Base-by-base conservation (phyloP, 805 yeast genomes). In the Brettanomyces nanus region DNA sequence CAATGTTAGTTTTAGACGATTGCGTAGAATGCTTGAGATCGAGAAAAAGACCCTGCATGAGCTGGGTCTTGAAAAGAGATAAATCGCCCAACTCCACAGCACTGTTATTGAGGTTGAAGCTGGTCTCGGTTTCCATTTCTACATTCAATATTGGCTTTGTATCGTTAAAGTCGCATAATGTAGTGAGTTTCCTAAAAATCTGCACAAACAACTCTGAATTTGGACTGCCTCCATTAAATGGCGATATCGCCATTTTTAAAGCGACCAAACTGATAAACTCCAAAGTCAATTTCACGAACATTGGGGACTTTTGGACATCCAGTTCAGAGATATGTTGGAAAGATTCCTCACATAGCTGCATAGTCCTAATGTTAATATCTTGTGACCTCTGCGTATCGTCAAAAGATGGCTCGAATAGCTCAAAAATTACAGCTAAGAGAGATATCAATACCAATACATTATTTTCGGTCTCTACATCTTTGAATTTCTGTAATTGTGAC, bases 271-370 rank as follows among this genome's bases (percentile, higher is more conserved):
- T 35, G 5, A 47, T 35, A 34, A 53, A 48, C 37, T 54, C 58
- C 10, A 53, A 31, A n/a, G 43, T 38, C 6, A 50, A 42, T 35
- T 54, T 47, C 18, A 52, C 29, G 17, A 37, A 44, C 6, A 51
- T 40, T 11, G 61, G 59, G 2, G 45, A 40, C 25, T 38, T 31
- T 2, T 36, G 37, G 13, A 53, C 15, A 17, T 46, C 34, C 6
- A 44, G 18, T 15, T 31, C 25, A 3, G 36, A 17, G 4, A 46
- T 22, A 7, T 28, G 31, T 13, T 40, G 39, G 13, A 41, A 36
- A 6, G 41, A 18, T 18, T 34, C 31, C 17, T 27, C 22, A 33
- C 46, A 44, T 4, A 30, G 17, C 20, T 40, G 36, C 14, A 35
- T 34, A 20, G 45, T 35, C 22, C 41, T 33, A 4, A 40, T 22